Base-by-base conservation (phyloP, 1,284 basidiomycete species). In the Cutaneotrichosporon curvatum region DNA sequence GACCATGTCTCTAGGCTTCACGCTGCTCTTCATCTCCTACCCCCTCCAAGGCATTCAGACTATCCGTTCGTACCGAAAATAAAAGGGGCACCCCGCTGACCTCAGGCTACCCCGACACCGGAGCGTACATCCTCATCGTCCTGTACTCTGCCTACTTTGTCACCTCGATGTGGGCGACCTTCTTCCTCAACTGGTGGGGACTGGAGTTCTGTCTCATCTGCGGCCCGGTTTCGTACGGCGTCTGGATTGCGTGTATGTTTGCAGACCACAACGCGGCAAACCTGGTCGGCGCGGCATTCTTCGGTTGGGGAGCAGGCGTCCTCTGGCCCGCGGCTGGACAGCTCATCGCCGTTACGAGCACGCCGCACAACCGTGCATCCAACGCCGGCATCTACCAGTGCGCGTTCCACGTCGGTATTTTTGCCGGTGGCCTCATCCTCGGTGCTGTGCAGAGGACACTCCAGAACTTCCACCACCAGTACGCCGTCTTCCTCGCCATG, bases 361-460 rank as follows among this genome's bases (percentile, higher is more conserved):
- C 50, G 9, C 50, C 50, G 10, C 40, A 45, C 37, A 52, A 52
- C 30, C 50, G 50, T 9, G 50, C 50, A 8, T 40, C 43, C 19
- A 52, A 52, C 43, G 50, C 50, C 4, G 50, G 50, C 22, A 52
- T 52, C 43, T 52, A 52, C 37, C 50, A 52, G 43, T 48, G 43
- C 16, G 50, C 50, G 4, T 52, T 52, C 47, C 50, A 52, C 28
- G 21, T 52, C 7, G 50, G 50, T 14, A 37, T 52, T 21, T 52
- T 25, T 9, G 40, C 43, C 4, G 50, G 50, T 18, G 50, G 50
- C 11, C 47, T 52, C 16, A 43, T 52, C 20, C 50, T 52, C 28
- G 50, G 50, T 8, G 50, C 43, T 0, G 50, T 52, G 3, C 40
- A 52, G 20, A 52, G 48, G 47, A 25, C 47, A 6, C 28, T 52